A percentile compares a stretch with the other conserved stretches of the same genome.
Conservation (phyloP, 2,329 filamentous ascomycete genomes). For the Paracamarosporium sp. region DNA sequence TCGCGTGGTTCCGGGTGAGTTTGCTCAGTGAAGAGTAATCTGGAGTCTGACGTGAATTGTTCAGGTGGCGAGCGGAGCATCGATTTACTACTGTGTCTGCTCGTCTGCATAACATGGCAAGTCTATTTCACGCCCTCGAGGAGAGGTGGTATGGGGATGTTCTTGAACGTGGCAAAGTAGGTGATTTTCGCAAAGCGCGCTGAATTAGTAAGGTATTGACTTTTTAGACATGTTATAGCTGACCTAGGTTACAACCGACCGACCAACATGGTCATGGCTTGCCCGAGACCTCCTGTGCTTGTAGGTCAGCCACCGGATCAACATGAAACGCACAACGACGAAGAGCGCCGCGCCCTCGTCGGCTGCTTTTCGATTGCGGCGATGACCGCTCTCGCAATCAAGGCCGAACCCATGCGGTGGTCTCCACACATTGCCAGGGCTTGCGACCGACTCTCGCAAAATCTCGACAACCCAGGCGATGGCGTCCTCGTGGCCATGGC, state of each 20-base stretch:
- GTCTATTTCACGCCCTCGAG: conserved; percentile 15
- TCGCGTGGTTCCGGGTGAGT: conserved; percentile 12
- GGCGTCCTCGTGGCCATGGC: conserved; percentile 54
- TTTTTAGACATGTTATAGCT: conserved; percentile 4
- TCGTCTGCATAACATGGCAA: conserved; percentile 21
- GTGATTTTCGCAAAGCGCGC: neutral
- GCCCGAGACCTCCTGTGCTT: conserved; percentile 13
- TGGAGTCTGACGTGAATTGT: no score
- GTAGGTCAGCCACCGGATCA: conserved; percentile 9
- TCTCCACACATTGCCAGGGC: conserved; percentile 62
- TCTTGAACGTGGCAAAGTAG: conserved; percentile 10
- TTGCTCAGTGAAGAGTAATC: no score
- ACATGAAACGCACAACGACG: conserved; percentile 47
- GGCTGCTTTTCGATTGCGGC: conserved; percentile 55
- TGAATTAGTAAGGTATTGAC: neutral
- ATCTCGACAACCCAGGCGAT: conserved; percentile 58
- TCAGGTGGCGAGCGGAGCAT: conserved; percentile 16
- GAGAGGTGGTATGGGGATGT: conserved; percentile 15
- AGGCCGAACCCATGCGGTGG: conserved; percentile 60
- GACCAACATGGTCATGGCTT: neutral
- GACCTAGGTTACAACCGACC: conserved; percentile 18
- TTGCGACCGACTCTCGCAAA: conserved; percentile 55
- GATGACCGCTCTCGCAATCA: conserved; percentile 17
- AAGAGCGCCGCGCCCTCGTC: conserved; percentile 58
- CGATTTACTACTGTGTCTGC: conserved; percentile 19